Evolutionary conservation across 371 early-diverging fungal genomes (phyloP).

Genomic region (Saksenaea oblongispora): DNA sequence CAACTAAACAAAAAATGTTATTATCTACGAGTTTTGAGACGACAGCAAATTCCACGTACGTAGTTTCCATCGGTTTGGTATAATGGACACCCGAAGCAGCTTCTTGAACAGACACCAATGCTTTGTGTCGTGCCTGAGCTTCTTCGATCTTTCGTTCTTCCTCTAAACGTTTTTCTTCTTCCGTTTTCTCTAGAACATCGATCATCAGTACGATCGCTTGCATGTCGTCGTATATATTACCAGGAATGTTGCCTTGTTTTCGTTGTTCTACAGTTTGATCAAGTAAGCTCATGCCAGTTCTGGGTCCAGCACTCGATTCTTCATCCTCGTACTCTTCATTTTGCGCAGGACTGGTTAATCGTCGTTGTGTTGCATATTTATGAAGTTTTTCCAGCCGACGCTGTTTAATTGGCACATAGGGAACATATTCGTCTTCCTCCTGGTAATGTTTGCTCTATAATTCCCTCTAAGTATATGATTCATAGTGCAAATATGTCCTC

Average conservation of each 20-base stretch:
- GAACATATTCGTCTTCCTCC: slow-evolving; percentile 66
- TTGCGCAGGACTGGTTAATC: slow-evolving; percentile 25
- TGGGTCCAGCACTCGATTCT: slow-evolving; percentile 58
- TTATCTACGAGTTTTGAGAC: not conserved
- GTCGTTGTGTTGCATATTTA: slow-evolving; percentile 49
- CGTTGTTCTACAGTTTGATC: slow-evolving; percentile 84
- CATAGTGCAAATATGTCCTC: not conserved
- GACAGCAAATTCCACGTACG: slow-evolving; percentile 31
- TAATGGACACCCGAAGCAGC: slow-evolving; percentile 87
- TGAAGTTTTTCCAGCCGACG: slow-evolving; percentile 63
- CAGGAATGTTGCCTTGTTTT: slow-evolving; percentile 56
- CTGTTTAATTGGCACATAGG: slow-evolving; percentile 82
- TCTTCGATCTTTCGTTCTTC: slow-evolving; percentile 83
- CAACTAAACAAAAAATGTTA: slow-evolving; percentile 46
- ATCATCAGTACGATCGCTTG: slow-evolving; percentile 9
- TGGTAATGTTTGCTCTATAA: not conserved
- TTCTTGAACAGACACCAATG: slow-evolving; percentile 83
- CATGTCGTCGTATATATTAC: slow-evolving; percentile 23
- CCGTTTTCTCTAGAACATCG: slow-evolving; percentile 65
- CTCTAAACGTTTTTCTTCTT: slow-evolving; percentile 79
- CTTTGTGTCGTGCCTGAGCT: slow-evolving; percentile 79
- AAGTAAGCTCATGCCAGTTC: slow-evolving; percentile 71
- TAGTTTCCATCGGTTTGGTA: slow-evolving; percentile 82
- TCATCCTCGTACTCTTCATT: slow-evolving; percentile 44
- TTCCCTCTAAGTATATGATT: not conserved